Evolutionary conservation across 2,329 filamentous ascomycete species (phyloP), one percentile per base, ranked within the genome.

Genomic region (Zelopaecilomyces penicillatus): DNA sequence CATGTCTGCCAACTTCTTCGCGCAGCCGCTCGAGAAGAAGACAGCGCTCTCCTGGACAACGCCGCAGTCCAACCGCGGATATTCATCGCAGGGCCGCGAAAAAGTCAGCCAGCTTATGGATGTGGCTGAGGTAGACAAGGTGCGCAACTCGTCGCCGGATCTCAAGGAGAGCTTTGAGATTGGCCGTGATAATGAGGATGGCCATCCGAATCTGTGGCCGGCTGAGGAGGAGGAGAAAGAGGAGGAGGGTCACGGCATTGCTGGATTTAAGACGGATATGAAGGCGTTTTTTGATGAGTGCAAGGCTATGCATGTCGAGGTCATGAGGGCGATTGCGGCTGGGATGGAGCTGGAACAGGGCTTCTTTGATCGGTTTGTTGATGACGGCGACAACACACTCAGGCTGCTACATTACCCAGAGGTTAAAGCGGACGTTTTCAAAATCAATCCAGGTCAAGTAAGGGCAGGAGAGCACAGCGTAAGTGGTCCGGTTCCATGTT

Each of bases 321-420:
- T 95, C 19, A 94, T 95, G 87, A 73, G 83, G 4, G 86, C 87
- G 6, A 87, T 95, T 50, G 87, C 87, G 0, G 67, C 91, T n/a
- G 88, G 85, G 0, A 80, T 95, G 78, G 82, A 76, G 0, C 68
- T 93, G 11, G 75, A 81, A 0, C 75, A 82, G 56, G 57, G 55
- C 4, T 94, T 83, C 72, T 96, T 96, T 56, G 87, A 95, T 55
- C 55, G 61, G 4, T 94, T 77, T 58, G 82, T 87, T 0, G 77
- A 84, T 54, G 76, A 68, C 1, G 81, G 80, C 2, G 82, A 86
- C 58, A 86, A 87, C 56, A 86, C 73, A 2, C 67, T 91, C 51
- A 75, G 87, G 5, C 66, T 93, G 49, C 70, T 93, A 53, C 86
- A 91, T 61, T 93, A 93, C 58, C 86, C 86, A 1, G 67, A 76